Base-by-base conservation (phyloP, 148 eudicot species). In the Arctostaphylos glauca region DNA sequence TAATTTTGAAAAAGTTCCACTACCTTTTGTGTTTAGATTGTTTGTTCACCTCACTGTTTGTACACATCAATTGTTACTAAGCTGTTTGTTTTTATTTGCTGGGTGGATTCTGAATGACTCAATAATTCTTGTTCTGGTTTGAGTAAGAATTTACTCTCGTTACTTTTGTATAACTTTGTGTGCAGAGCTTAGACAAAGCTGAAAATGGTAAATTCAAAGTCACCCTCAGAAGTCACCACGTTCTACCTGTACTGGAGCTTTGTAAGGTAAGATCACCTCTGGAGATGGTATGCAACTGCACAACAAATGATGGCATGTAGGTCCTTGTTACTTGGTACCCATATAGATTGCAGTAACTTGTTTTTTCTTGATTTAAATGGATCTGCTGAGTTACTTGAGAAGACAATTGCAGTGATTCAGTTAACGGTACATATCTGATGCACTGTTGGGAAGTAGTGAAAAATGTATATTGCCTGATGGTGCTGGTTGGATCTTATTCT, bases 231-330 rank as follows among this genome's bases (percentile, higher is more conserved):
- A 93, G 98, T 77, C 95, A 93, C 88, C 93, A 91, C 56, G 90
- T 94, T 49, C 89, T 90, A 76, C 95, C 99, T 59, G 81, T 96
- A 59, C 87, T 96, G 44, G 99, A 96, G 87, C 88, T 91, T 43
- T 96, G 99, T 81, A 94, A 92, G 91, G 99, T 96, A 89, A 80
- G 31, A 21, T 60, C 31, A 60, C 31, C 54, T 72, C 80, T 64
- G 31, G 41, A 62, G 6, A 78, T 78, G 16, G 68, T 78, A 38
- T 58, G 68, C 68, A 58, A 48, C 52, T 15, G 25, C 13, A 38
- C 62, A 14, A 9, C 10, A 55, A 31, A n/a, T 60, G 8, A 21
- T 60, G 12, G 12, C 31, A 6, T 3, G 0, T 21, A n/a, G 64
- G 67, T 60, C 25, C 31, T 60, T 60, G 67, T 60, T 59, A 60